Evolutionary conservation across 208 protist genomes (phyloP).

Genomic region (Zelonia costaricensis): DNA sequence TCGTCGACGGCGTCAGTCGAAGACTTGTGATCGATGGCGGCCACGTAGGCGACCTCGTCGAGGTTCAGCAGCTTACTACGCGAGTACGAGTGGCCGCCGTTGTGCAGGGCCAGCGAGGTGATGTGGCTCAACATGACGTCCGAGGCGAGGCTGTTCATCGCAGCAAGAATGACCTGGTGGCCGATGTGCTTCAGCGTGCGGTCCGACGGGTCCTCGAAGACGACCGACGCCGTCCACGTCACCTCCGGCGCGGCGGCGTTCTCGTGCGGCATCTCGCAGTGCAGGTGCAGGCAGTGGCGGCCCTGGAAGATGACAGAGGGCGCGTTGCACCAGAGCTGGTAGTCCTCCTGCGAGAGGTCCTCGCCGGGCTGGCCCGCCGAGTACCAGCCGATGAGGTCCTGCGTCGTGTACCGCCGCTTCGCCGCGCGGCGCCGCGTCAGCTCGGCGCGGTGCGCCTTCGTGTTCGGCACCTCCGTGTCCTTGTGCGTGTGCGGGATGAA

Average conservation of each 20-base stretch:
- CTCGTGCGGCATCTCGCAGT: slow-evolving; percentile 47
- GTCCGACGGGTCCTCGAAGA: slow-evolving; percentile 25
- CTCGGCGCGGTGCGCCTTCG: slow-evolving; percentile 36
- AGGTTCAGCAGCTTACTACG: slow-evolving; percentile 67
- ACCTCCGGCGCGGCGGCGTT: slow-evolving; percentile 29
- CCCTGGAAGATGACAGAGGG: slow-evolving; percentile 42
- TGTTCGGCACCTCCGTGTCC: slow-evolving; percentile 21
- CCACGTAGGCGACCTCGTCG: slow-evolving; percentile 57
- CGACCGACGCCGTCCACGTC: slow-evolving; percentile 40
- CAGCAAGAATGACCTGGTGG: slow-evolving; percentile 31
- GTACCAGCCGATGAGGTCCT: slow-evolving; percentile 80
- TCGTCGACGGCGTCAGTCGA: slow-evolving; percentile 32
- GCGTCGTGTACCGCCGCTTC: slow-evolving; percentile 55
- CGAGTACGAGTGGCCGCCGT: slow-evolving; percentile 41
- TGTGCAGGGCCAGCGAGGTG: slow-evolving; percentile 46
- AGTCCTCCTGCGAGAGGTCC: slow-evolving; percentile 30
- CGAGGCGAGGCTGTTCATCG: slow-evolving; percentile 38
- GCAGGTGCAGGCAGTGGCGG: slow-evolving; percentile 44
- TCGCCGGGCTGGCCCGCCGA: slow-evolving; percentile 38
- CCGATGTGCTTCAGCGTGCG: slow-evolving; percentile 33
- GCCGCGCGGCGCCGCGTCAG: slow-evolving; percentile 35
- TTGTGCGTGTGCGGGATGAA: slow-evolving; percentile 73
- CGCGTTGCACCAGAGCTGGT: slow-evolving; percentile 58
- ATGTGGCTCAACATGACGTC: slow-evolving; percentile 74
- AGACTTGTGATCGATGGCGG: slow-evolving; percentile 27